Base-by-base conservation (phyloP, 2,329 filamentous ascomycete genomes). In the Cyclaneusma minus region DNA sequence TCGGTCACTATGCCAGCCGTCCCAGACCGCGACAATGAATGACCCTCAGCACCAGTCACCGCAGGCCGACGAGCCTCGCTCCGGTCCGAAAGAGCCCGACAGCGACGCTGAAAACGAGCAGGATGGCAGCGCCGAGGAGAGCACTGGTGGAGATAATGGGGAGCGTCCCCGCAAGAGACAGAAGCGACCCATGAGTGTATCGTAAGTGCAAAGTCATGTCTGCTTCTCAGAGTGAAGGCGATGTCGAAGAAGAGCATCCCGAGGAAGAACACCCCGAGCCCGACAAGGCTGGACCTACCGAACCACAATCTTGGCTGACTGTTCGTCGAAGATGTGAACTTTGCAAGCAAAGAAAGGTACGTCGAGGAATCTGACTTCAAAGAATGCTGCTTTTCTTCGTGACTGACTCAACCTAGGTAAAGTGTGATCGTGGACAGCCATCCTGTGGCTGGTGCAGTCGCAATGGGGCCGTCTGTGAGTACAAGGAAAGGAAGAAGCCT, bases 341-440 rank as follows among this genome's bases (percentile, higher is more conserved):
- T 27, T 83, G 79, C 57, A 84, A 85, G 52, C 72, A 79, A 49
- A 61, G 80, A 55, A 87, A 85, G 61, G 78, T 82, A 52, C 29
- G 49, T 42, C 18, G 8, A n/a, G n/a, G n/a, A n/a, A n/a, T n/a
- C n/a, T n/a, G n/a, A n/a, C n/a, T n/a, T n/a, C n/a, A 16, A 7
- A 11, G 7, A 16, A 20, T 13, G 20, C 19, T 33, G 4, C 10
- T 19, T 21, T 40, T 28, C 17, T 13, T 16, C 21, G 27, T 23
- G 13, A 26, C 33, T 22, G 27, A 12, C 43, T 27, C 12, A 16
- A 4, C 14, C 6, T 40, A 73, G 69, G 71, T 77, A 15, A 78
- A 78, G 62, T 80, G 76, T 50, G 78, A 85, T 50, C 68, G 80
- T 18, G 73, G 71, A 4, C 75, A 82, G 41, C 79, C 79, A 2